Evolutionary conservation across 352 stramenopile genomes (phyloP), one percentile per base, ranked within the genome.

Genomic region (Globisporangium recalcitrans): DNA sequence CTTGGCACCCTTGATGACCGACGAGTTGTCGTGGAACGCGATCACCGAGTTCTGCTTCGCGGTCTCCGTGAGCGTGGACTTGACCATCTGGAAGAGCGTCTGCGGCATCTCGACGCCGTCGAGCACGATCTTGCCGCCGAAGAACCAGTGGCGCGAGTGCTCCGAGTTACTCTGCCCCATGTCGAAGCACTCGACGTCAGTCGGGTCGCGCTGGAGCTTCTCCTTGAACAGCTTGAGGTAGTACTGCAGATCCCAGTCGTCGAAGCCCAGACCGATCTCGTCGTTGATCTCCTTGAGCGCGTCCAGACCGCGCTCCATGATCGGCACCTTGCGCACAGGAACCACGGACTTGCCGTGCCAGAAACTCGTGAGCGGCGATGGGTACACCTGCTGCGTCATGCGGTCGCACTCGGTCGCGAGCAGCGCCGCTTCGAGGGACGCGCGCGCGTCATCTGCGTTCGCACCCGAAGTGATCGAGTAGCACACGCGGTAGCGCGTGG

Each of bases 61-160:
- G 24, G 71, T 87, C 46, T 95, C 90, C 26, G 94, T 96, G 8
- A 99, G 76, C 47, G 97, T 99, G 22, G 82, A 87, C 79, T 99
- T 99, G 73, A 99, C 97, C 91, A 99, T 97, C 81, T 99, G 77
- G 74, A 99, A 99, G 10, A 99, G 87, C 14, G 97, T 99, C 60
- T 98, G 74, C 0, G 85, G 72, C 85, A 98, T 98, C 75, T 98
- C 93, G 58, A 95, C 74, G 34, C 96, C 96, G 71, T 99, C 96
- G 24, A 99, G 94, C 9, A 99, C 89, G 78, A 99, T 98, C 72
- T 99, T 98, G 55, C 97, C 98, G 46, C 93, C 91, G 69, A 99
- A 99, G 79, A 99, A 99, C 97, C 97, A 99, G 71, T 99, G 98
- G 52, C 98, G 93, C 51, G 95, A 99, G 83, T 99, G 98, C 77